Evolutionary conservation across 257 asterid species (phyloP), one percentile per base, ranked within the genome.

Genomic region (Craterostigma plantagineum): DNA sequence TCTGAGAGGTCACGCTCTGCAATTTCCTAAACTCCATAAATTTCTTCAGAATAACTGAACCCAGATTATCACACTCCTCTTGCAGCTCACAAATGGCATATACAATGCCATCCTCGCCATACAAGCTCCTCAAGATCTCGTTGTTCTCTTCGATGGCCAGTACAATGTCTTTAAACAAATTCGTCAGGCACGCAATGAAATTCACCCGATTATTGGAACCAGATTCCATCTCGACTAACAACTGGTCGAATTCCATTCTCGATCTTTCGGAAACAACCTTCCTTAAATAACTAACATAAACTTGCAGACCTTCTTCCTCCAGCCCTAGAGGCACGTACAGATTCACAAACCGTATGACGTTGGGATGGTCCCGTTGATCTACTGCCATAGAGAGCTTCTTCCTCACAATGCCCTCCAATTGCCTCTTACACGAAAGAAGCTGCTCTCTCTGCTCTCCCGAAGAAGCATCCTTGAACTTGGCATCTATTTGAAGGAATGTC

Each of bases 91-190:
- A 79, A 42, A 79, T 76, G 46, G 95, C 95, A 34, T 79, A 87
- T 34, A 82, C 98, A 53, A 82, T 75, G 12, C 81, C 95, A 66
- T 87, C 92, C 71, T 87, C 98, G 17, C 92, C 95, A 23, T 93
- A 87, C 54, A 87, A 67, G 51, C 53, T 60, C 63, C 77, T 74
- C 50, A 87, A 62, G 52, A 80, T 87, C 41, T 72, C 93, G 50
- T 66, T 63, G 33, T 79, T 87, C 51, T 83, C 90, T 70, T 87
- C 93, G 49, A 87, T 68, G 50, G 98, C 93, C 75, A 87, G 43
- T 23, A 79, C 93, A 52, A 79, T 82, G 55, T 87, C 98, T 56
- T 82, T 76, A 49, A 87, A 87, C 56, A 82, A 64, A 67, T 77
- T 87, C 8, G 92, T 87, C 71, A 87, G 63, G 56, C 91, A 76